Percentiles rank a stretch among this genome's conserved stretches.
These are phyloP conservation scores for Eucalyptus tenuipes DNA, from an alignment of 345 rosid species.

Conservation along the genomic window DNA sequence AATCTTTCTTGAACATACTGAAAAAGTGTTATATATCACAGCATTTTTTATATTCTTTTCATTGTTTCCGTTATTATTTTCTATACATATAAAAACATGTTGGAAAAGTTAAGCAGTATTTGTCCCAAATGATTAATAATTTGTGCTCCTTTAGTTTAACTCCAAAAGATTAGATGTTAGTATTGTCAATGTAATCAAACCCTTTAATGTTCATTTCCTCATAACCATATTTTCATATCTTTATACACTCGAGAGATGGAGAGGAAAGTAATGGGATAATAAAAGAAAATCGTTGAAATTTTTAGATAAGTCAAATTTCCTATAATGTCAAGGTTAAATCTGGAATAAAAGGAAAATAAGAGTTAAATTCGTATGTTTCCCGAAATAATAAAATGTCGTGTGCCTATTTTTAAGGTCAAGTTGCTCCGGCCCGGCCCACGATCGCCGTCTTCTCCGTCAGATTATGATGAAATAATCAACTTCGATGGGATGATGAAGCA, in stretches of 20 bases:
- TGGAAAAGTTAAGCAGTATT: accelerated
- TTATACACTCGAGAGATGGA: too few species aligned
- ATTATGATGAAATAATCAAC: too few species aligned
- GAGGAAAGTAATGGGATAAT: too few species aligned
- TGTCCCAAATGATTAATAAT: not conserved
- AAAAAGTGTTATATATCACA: too few species aligned
- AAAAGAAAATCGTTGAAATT: too few species aligned
- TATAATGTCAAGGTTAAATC: not conserved
- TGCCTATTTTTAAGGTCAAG: not conserved
- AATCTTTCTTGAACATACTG: too few species aligned
- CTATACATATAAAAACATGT: accelerated
- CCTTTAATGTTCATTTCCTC: not conserved
- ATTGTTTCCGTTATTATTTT: too few species aligned
- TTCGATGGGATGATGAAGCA: too few species aligned
- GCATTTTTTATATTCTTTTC: accelerated
- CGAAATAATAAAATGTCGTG: accelerated
- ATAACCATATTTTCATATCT: too few species aligned
- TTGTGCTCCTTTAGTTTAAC: not conserved
- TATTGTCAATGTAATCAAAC: not conserved
- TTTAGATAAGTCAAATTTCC: not conserved
- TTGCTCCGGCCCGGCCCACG: not conserved
- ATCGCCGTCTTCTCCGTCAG: not conserved
- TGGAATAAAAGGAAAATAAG: not conserved
- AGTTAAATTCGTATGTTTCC: not conserved
- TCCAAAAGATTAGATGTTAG: not conserved